Base-by-base conservation (phyloP, 345 rosid genomes). In the Hypericum androsaemum region DNA sequence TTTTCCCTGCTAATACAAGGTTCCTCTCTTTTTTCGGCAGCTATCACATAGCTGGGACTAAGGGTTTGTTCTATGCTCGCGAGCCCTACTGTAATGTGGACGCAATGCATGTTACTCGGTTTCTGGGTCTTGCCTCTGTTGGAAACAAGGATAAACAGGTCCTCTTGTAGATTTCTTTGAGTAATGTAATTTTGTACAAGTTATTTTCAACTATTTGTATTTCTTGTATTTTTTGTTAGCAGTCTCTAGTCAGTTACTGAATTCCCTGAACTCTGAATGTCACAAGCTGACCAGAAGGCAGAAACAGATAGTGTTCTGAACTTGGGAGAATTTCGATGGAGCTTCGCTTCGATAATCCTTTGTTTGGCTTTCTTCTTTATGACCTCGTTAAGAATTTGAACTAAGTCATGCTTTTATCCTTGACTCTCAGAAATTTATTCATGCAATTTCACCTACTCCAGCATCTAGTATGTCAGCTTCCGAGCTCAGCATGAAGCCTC, bases 61-160 rank as follows among this genome's bases (percentile, higher is more conserved):
- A 72, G 75, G 88, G 89, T 49, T 74, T 74, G 41, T 87, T 80
- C 73, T 90, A 82, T 71, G 80, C 89, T 39, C 96, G 98, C 43
- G 92, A 79, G 58, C 95, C 98, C 53, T 87, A 87, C 71, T 65
- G 69, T 58, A 90, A 87, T 47, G 37, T 55, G 54, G 92, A 79
- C 58, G 81, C 89, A 46, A 63, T 64, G 40, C 98, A 82, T 58
- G 86, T 79, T 47, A 90, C 95, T 54, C 95, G 98, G 41, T 90
- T 90, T 71, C 60, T 90, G 59, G 95, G 96, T 67, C 96, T 87
- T 76, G 96, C 95, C 51, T 59, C 79, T 15, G 88, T 87, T 73
- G 98, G 96, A 58, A 90, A 90, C 56, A 84, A 81, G 67, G 87
- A 76, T 51, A 90, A 90, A 66, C 96, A 87, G 87, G 98, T 90